Base-by-base conservation (phyloP, 1,284 basidiomycete genomes). In the Austroboletus novae-zelandiae region DNA sequence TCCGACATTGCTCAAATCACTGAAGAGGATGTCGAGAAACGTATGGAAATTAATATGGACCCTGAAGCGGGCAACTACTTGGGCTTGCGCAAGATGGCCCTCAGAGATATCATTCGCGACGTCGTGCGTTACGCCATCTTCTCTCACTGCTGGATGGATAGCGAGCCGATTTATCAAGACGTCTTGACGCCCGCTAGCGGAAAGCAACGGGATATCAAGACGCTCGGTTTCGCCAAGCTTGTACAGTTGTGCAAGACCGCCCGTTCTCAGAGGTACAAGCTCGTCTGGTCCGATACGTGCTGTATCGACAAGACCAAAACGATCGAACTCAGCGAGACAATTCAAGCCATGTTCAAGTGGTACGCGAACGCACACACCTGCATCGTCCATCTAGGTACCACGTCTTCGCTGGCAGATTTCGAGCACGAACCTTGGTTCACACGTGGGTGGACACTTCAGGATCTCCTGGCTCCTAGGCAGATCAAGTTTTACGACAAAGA, bases 341-440 rank as follows among this genome's bases (percentile, higher is more conserved):
- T 67, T 17, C 53, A 54, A 14, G 61, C 65, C 23, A 64, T 64
- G 65, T 66, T 52, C 50, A 60, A 45, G 40, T 64, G 65, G 65
- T 67, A 66, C 23, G 45, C 53, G 2, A 31, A 64, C 17, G 49
- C 64, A 4, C 45, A 61, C 30, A 11, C 65, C 11, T 67, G 61
- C 36, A 66, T 68, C 41, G 51, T 60, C 25, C 51, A 68, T 34
- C 56, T 68, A 5, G 49, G 49, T 0, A 43, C 32, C 2, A 61
- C 64, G 8, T 46, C 9, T 1, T 52, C 50, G 9, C 17, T 36
- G 43, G 25, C 27, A 13, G 51, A 65, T 15, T 57, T 65, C 2
- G 45, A 45, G n/a, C n/a, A 5, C 2, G 66, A 68, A 4, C 34
- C 45, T n/a, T 65, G 62, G 66, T 65, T 64, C 9, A 54, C 17